Conservation (phyloP, 805 yeast genomes). For the Metschnikowia picachoensis region DNA sequence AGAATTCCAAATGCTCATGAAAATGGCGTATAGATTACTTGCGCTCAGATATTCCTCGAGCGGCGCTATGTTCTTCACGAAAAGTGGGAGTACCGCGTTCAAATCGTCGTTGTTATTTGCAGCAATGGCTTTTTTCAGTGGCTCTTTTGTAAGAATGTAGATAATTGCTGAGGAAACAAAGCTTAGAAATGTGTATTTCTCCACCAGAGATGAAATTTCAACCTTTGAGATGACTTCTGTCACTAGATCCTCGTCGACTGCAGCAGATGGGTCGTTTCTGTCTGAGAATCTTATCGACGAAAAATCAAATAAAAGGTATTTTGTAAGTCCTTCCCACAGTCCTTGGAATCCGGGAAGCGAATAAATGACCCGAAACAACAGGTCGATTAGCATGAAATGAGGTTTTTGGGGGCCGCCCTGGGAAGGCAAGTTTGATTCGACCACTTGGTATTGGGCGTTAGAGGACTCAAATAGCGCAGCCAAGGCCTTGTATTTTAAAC, state of each 20-base stretch:
- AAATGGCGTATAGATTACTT: conserved; percentile 18
- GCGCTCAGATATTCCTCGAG: conserved; percentile 23
- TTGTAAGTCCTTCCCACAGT: conserved; percentile 37
- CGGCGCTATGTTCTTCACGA: conserved; percentile 23
- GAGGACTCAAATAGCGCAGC: conserved; percentile 15
- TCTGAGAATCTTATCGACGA: conserved; percentile 29
- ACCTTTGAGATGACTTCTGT: conserved; percentile 29
- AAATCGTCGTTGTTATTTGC: conserved; percentile 15
- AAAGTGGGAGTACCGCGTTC: conserved; percentile 17
- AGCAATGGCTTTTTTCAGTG: conserved; percentile 15
- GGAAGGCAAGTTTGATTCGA: conserved; percentile 2
- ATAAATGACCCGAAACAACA: conserved; percentile 32
- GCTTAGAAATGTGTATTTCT: conserved; percentile 27
- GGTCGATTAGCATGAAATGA: conserved; percentile 9
- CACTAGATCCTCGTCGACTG: conserved; percentile 19
- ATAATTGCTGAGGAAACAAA: conserved; percentile 40
- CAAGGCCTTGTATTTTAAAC: conserved; percentile 21
- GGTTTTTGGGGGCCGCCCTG: neutral
- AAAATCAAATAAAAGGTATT: conserved; percentile 43
- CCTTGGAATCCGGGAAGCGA: conserved; percentile 28
- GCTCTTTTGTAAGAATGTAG: conserved; percentile 25
- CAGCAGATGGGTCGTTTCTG: conserved; percentile 11
- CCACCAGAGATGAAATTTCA: conserved; percentile 22
- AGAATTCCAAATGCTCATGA: conserved; percentile 26
- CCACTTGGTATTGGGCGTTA: conserved; percentile 3